phyloP scores from a whole-genome alignment of 2,329 filamentous ascomycete genomes.

The Metarhizium guizhouense region DNA sequence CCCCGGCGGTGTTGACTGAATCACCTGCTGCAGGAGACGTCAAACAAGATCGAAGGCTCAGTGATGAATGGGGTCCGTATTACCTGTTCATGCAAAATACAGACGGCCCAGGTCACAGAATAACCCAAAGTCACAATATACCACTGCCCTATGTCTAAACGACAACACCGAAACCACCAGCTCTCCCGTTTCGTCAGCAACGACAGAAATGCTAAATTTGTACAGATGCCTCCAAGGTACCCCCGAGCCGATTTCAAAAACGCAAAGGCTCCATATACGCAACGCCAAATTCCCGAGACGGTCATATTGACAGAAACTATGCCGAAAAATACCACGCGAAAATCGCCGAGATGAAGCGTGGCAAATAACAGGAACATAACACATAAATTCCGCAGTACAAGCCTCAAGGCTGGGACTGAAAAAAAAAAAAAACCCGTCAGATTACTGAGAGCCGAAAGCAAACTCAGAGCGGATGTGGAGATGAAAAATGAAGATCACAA shows the following conservation, averaged over 20 bases:
- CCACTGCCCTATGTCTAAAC: neutral
- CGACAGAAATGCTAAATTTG: neutral
- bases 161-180: neutral
- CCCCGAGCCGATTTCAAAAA: slow-evolving; percentile 60
- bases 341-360: slow-evolving; percentile 41
- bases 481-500: neutral
- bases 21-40: slow-evolving; percentile 17
- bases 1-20: slow-evolving; percentile 17
- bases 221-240: slow-evolving; percentile 56
- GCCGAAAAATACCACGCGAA: slow-evolving; percentile 53
- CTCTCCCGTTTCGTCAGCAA: neutral
- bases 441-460: neutral
- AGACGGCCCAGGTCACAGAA: too few species aligned
- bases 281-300: slow-evolving; percentile 55
- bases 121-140: neutral
- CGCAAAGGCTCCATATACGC: slow-evolving; percentile 61
- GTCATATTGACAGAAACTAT: slow-evolving; percentile 51
- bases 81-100: neutral
- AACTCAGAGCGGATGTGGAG: neutral
- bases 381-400: neutral
- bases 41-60: slow-evolving; percentile 26
- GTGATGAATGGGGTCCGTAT: slow-evolving; percentile 40
- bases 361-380: slow-evolving; percentile 18
- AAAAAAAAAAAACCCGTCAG: neutral
- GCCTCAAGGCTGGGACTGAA: neutral